A percentile compares a stretch with the other conserved stretches of the same genome.
These are phyloP conservation scores for Cucumis cinereus DNA, from an alignment of 306 rosid species.

Conservation along the genomic window DNA sequence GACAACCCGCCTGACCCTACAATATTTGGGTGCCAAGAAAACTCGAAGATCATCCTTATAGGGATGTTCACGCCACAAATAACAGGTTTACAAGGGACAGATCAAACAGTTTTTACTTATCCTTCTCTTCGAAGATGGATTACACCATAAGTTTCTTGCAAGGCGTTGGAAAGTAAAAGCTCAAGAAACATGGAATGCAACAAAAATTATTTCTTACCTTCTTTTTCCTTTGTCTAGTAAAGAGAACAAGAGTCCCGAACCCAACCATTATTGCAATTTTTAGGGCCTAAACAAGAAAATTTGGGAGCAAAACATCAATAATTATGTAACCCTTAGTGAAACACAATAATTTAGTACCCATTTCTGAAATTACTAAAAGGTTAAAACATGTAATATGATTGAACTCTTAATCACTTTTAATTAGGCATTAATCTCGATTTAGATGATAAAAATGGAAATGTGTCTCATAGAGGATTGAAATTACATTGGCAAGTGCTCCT, in stretches of 20 bases:
- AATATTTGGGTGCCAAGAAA: no score
- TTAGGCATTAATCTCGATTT: neutral
- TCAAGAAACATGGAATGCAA: neutral
- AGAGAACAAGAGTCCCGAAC: slow-evolving; percentile 71
- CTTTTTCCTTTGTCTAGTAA: slow-evolving; percentile 51
- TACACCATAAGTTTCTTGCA: neutral
- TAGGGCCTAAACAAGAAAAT: slow-evolving; percentile 35
- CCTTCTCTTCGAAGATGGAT: neutral
- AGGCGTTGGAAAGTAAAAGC: neutral
- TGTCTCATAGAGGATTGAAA: neutral
- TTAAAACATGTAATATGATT: neutral
- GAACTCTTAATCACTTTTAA: neutral
- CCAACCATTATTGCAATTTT: slow-evolving; percentile 65
- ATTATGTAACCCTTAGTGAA: neutral
- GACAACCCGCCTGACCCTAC: no score
- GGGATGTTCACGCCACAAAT: neutral
- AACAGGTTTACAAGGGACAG: neutral
- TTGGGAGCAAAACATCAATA: neutral
- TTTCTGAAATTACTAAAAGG: neutral
- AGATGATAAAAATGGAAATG: neutral
- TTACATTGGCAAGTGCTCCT: slow-evolving; percentile 56
- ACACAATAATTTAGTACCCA: neutral
- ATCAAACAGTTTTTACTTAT: no score
- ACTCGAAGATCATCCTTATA: neutral
- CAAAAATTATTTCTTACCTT: slow-evolving; percentile 15